phyloP scores from a whole-genome alignment of 306 rosid species.

The Elaeagnus macrophylla region DNA sequence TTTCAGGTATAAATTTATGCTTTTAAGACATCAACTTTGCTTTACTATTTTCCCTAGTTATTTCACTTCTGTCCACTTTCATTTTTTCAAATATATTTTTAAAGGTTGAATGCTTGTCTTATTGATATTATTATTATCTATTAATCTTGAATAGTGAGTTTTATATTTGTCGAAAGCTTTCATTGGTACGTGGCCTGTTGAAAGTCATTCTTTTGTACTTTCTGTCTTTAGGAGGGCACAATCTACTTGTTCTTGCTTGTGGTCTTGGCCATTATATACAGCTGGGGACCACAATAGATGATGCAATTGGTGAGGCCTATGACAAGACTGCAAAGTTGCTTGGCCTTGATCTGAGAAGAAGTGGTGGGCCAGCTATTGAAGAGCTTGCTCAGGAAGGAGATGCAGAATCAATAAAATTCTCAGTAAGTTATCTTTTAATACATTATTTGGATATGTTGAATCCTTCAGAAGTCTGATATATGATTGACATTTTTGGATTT shows the following conservation, averaged over 20 bases:
- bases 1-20: conserved; percentile 51
- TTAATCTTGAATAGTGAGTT: not conserved
- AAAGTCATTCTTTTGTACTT: too few species aligned
- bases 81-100: not conserved
- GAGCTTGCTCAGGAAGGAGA: conserved; percentile 84
- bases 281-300: conserved; percentile 95
- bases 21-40: conserved; percentile 3
- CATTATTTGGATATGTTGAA: not conserved
- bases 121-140: not conserved
- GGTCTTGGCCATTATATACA: conserved; percentile 85
- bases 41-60: not conserved
- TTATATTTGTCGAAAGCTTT: too few species aligned
- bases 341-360: conserved; percentile 88
- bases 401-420: conserved; percentile 61
- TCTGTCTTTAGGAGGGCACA: conserved; percentile 65
- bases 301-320: conserved; percentile 96
- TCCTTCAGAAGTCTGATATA: not conserved
- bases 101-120: not conserved
- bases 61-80: not conserved
- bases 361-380: conserved; percentile 98
- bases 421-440: conserved; percentile 44
- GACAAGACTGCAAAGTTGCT: conserved; percentile 98
- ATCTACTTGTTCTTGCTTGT: conserved; percentile 72
- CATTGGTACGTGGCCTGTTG: too few species aligned
- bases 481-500: conserved; percentile 7